Evolutionary conservation across 495 filamentous ascomycete genomes (phyloP), one percentile per base, ranked within the genome.

Genomic region (Podospora tetraspora): DNA sequence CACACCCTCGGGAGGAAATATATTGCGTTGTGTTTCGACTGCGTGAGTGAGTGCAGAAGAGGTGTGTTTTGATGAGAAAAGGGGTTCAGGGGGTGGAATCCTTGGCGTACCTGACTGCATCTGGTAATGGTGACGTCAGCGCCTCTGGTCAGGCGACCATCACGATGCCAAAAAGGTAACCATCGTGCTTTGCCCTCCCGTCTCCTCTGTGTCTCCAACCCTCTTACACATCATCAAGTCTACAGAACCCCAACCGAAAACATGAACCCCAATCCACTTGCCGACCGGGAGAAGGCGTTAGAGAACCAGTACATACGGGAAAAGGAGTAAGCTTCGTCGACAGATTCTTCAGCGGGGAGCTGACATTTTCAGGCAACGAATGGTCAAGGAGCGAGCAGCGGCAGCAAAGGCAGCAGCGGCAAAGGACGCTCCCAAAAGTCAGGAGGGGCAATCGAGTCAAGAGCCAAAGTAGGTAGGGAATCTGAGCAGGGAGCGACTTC

Each of bases 221-320:
- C n/a, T 52, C 6, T 19, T n/a, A 43, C 19, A 52, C 16, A 52
- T 52, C 5, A 8, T 52, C 43, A 52, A 52, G n/a, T n/a, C 4
- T 6, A n/a, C 43, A n/a, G n/a, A n/a, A 43, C 13, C 27, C 43
- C 2, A 62, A 19, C 3, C 60, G 29, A 19, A 37, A 68, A 63
- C 1, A 76, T 77, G 76, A 66, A 76, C 37, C 65, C 71, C 6
- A 77, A 77, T 25, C 76, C 76, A 1, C 74, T 78, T 21, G 64
- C 63, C 5, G 71, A 76, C 32, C 74, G 76, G 22, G 76, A 75
- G 52, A 75, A 76, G 67, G 76, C 76, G 23, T 22, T 76, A n/a
- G 76, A 78, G 69, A 70, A 75, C 58, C 73, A 78, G 57, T 78
- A 70, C 22, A 76, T 78, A 59, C 62, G 72, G 10, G 74, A 76